A percentile compares a stretch with the other conserved stretches of the same genome.
These are phyloP conservation scores for Tulasnella sp. DNA, from an alignment of 768 basidiomycete genomes.

Conservation along the genomic window DNA sequence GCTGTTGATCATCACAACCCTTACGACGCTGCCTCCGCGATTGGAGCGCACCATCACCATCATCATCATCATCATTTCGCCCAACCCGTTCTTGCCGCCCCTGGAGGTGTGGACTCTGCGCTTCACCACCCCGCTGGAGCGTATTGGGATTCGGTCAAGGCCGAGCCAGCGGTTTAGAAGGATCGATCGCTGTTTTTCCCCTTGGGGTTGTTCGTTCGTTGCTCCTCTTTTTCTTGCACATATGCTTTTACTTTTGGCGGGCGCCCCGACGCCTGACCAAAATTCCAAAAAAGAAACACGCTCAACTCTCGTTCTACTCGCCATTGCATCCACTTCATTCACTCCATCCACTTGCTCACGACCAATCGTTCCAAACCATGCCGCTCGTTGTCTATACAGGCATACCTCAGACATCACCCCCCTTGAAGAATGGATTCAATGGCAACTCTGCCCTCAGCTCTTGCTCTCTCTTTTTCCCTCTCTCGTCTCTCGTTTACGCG, in stretches of 20 bases:
- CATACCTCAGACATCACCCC: background rate
- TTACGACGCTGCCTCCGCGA: background rate
- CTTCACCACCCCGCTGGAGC: background rate
- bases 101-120: background rate
- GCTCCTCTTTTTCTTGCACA: background rate
- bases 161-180: background rate
- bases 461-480: background rate
- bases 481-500: slow-evolving; percentile 8
- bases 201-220: too few relatives aligned
- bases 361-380: background rate
- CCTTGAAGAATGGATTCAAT: background rate
- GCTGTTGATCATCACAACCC: slow-evolving; percentile 2
- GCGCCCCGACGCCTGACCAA: too few relatives aligned
- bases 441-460: background rate
- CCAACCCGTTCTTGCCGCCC: background rate
- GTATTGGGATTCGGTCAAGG: slow-evolving; percentile 1
- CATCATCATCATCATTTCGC: background rate
- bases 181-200: too few relatives aligned
- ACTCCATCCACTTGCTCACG: background rate
- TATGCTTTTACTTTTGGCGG: background rate
- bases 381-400: slow-evolving; percentile 9
- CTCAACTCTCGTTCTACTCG: background rate
- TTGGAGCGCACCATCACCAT: background rate
- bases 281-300: background rate
- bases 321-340: background rate